Base-by-base conservation (phyloP, 1,284 basidiomycete species). In the Termitomyces sp. region DNA sequence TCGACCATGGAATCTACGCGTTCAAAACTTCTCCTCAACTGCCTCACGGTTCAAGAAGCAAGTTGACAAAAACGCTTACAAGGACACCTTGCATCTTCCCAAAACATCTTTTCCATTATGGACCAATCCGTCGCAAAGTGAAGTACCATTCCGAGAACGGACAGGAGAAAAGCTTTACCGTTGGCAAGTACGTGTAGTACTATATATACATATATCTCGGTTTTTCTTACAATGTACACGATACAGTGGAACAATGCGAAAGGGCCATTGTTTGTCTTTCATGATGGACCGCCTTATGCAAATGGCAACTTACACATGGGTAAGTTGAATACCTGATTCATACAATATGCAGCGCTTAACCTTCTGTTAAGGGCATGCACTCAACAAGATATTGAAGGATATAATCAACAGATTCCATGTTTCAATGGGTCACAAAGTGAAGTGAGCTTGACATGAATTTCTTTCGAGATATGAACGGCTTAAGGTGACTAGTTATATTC, bases 321-420 rank as follows among this genome's bases (percentile, higher is more conserved):
- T 93, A 59, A 58, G 78, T 45, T 26, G 8, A 13, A 19, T 5
- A 52, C n/a, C 8, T 16, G 13, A 35, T 40, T 45, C 34, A 26
- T 43, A 31, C 14, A 24, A 8, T 18, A 16, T 24, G 14, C 6
- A 21, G 11, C 21, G 21, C 41, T 53, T 33, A 39, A 46, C 40
- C 14, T 44, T 45, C 24, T 33, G 28, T 42, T 11, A 59, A 95
- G 95, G 96, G 2, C 97, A 99, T 68, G 94, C 96, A 0, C 70
- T 99, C 57, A 99, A 99, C 72, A 98, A 98, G 70, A 91, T 98
- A 41, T 68, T 97, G 46, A 99, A 99, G 72, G 97, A 99, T 67
- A 89, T 98, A 59, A 91, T 97, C 56, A 93, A 92, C 62, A 86
- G 96, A 3, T 98, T 86, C 66, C 86, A 95, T 57, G 77, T 98